phyloP scores from a whole-genome alignment of 257 asterid genomes.

The Ilex aquifolium region DNA sequence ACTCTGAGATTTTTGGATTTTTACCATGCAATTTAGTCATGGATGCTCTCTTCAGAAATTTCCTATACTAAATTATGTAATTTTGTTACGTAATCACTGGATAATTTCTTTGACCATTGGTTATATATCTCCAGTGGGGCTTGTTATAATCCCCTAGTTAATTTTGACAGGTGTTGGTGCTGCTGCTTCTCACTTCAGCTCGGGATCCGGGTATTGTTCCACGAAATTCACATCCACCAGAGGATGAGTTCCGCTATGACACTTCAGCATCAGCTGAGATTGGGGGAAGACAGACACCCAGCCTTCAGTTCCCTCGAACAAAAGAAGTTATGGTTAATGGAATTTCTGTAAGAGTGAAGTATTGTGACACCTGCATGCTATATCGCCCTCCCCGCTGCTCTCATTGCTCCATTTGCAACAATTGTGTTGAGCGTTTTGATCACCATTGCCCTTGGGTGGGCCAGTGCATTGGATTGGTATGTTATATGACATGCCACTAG shows the following conservation, averaged over 20 bases:
- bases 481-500: not conserved
- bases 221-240: conserved; percentile 51
- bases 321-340: conserved; percentile 24
- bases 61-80: not conserved
- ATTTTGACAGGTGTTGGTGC: conserved; percentile 20
- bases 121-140: not conserved
- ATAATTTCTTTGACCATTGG: not conserved
- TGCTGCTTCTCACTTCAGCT: conserved; percentile 60
- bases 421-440: conserved; percentile 3
- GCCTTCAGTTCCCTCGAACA: conserved; percentile 30
- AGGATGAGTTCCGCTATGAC: conserved; percentile 24
- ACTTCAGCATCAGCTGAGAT: conserved; percentile 25
- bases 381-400: conserved; percentile 4
- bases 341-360: not conserved
- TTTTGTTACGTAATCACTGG: not conserved
- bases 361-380: conserved; percentile 5
- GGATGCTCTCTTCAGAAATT: not conserved
- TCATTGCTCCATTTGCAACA: conserved; percentile 3
- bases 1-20: not conserved
- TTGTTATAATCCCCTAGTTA: not conserved
- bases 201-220: conserved; percentile 83
- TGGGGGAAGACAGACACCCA: conserved; percentile 15
- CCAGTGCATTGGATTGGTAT: conserved; percentile 1
- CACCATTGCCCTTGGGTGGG: conserved; percentile 6
- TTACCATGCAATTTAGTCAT: not conserved